Conservation (phyloP, 495 filamentous ascomycete species). For the Penicillium flavigenum region DNA sequence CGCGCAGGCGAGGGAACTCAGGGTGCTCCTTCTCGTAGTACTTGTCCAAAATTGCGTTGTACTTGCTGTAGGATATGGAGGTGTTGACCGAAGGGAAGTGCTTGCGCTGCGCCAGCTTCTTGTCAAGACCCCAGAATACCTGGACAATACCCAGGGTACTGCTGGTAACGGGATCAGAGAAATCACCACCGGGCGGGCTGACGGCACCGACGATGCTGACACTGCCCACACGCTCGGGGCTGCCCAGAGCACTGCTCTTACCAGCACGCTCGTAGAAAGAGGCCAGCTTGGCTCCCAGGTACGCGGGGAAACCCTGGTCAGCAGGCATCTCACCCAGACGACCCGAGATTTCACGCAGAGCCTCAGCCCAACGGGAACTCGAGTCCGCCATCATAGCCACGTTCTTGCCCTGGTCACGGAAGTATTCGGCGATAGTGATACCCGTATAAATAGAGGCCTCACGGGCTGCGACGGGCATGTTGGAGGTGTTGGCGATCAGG, state of each 20-base stretch:
- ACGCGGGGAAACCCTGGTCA: conserved; percentile 98
- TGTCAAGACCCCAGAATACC: conserved; percentile 99
- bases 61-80: conserved; percentile 94
- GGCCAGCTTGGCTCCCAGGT: conserved; percentile 92
- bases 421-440: conserved; percentile 97
- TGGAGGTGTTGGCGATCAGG: conserved; percentile 98
- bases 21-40: conserved; percentile 91
- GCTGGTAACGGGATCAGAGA: conserved; percentile 96
- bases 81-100: conserved; percentile 99
- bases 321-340: conserved; percentile 99
- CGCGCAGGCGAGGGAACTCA: conserved; percentile 89
- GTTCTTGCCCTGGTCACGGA: conserved; percentile 96
- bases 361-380: conserved; percentile 97
- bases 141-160: conserved; percentile 97
- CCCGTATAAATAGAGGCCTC: conserved; percentile 99
- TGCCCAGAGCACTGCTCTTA: conserved; percentile 79
- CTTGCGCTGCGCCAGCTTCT: conserved; percentile 98
- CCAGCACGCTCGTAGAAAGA: conserved; percentile 99
- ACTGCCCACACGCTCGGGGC: conserved; percentile 81
- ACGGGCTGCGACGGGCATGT: conserved; percentile 98
- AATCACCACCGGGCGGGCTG: conserved; percentile 96
- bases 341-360: conserved; percentile 97
- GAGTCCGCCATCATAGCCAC: conserved; percentile 99
- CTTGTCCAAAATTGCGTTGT: conserved; percentile 79
- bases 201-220: conserved; percentile 98